phyloP scores from a whole-genome alignment of 305 asterid genomes.

The Coffea humblotiana region DNA sequence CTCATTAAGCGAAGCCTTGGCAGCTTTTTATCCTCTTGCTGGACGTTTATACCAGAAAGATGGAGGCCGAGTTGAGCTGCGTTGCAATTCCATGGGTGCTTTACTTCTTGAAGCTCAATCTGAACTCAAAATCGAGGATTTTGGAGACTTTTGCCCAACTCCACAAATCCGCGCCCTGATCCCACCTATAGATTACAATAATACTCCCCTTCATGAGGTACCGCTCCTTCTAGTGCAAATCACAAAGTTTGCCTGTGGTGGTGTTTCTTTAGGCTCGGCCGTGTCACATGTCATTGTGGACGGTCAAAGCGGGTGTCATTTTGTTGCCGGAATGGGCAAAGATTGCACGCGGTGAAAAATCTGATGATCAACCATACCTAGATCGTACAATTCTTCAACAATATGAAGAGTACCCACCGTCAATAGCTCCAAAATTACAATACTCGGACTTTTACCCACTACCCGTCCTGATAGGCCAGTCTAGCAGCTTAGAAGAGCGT shows the following conservation, averaged over 20 bases:
- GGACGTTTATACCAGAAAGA: conserved; percentile 1
- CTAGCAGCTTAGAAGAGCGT: neutral
- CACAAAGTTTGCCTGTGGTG: conserved; percentile 30
- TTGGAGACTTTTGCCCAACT: conserved; percentile 26
- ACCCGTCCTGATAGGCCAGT: neutral
- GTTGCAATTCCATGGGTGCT: conserved; percentile 28
- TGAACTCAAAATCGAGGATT: conserved; percentile 19
- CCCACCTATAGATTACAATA: conserved; percentile 16
- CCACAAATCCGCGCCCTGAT: conserved; percentile 13
- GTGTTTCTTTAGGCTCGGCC: conserved; percentile 14
- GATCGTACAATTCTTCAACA: neutral
- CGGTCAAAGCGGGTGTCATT: conserved; percentile 25
- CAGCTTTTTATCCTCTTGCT: conserved; percentile 13
- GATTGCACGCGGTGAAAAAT: conserved; percentile 14
- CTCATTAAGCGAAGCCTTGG: conserved; percentile 28
- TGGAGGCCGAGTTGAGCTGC: conserved; percentile 30
- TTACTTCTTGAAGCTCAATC: conserved; percentile 29
- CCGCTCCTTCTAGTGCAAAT: conserved; percentile 24
- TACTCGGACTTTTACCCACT: conserved; percentile 1
- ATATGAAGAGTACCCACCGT: neutral
- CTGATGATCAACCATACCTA: conserved; percentile 1
- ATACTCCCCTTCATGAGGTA: conserved; percentile 14
- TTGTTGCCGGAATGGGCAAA: conserved; percentile 32
- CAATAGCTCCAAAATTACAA: neutral
- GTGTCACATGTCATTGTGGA: conserved; percentile 23